A percentile compares a stretch with the other conserved stretches of the same genome.
Conservation (phyloP, 345 rosid genomes). For the Heritiera fomes region DNA sequence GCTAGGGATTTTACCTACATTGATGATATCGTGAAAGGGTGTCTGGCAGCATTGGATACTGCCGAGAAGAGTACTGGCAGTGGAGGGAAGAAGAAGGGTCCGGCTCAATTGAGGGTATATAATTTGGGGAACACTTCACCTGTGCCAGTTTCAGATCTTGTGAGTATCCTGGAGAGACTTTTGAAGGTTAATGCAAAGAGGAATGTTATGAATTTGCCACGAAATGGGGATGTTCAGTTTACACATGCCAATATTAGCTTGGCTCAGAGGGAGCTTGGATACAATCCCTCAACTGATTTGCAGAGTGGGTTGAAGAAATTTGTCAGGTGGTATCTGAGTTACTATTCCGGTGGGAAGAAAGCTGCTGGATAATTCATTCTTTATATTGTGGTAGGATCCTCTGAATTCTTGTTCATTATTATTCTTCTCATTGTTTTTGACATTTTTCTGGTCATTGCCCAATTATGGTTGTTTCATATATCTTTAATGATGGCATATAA, state of each 20-base stretch:
- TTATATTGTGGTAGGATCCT: slow-evolving; percentile 39
- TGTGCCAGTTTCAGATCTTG: slow-evolving; percentile 81
- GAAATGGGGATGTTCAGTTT: slow-evolving; percentile 89
- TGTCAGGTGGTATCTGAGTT: slow-evolving; percentile 81
- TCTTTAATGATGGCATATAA: slow-evolving; percentile 36
- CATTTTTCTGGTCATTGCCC: slow-evolving; percentile 37
- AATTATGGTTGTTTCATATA: slow-evolving; percentile 33
- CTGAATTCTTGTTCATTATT: slow-evolving; percentile 42
- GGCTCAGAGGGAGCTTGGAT: slow-evolving; percentile 76
- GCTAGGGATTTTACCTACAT: slow-evolving; percentile 94
- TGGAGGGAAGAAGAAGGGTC: slow-evolving; percentile 87
- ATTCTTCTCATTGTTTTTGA: slow-evolving; percentile 51
- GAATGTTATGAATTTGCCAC: slow-evolving; percentile 76
- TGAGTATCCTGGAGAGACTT: slow-evolving; percentile 74
- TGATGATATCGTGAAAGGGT: slow-evolving; percentile 92
- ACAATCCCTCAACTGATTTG: slow-evolving; percentile 85
- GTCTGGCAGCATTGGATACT: slow-evolving; percentile 79
- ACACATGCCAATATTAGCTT: slow-evolving; percentile 92
- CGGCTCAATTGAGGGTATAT: slow-evolving; percentile 84
- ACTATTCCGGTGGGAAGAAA: slow-evolving; percentile 58
- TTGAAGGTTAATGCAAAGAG: slow-evolving; percentile 85
- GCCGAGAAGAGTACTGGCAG: slow-evolving; percentile 92
- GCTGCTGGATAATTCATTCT: slow-evolving; percentile 50
- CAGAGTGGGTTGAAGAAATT: slow-evolving; percentile 90
- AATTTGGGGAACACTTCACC: slow-evolving; percentile 96